A percentile compares a stretch with the other conserved stretches of the same genome.
Conservation (phyloP, 2,329 filamentous ascomycete genomes). For the Rhinocladiella mackenziei region DNA sequence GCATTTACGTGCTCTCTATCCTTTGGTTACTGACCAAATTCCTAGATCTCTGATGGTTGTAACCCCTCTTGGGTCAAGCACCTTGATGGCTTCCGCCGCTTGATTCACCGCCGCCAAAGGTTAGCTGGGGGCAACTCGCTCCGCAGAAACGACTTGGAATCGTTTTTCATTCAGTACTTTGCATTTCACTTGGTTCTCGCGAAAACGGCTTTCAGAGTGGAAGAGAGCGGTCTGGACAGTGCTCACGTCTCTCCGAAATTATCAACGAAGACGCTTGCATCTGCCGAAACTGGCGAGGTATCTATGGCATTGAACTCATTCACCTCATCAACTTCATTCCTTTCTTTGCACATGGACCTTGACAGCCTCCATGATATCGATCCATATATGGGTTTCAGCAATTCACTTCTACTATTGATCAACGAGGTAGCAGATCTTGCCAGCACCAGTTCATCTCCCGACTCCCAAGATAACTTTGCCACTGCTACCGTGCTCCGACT, state of each 20-base stretch:
- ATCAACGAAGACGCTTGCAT: too few relatives aligned
- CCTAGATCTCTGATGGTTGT: slow-evolving; percentile 31
- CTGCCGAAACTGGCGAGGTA: not conserved
- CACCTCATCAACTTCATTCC: slow-evolving; percentile 8
- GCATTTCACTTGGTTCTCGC: slow-evolving; percentile 33
- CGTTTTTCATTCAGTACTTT: slow-evolving; percentile 32
- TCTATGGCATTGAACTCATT: too few relatives aligned
- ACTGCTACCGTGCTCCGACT: not conserved
- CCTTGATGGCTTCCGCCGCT: slow-evolving; percentile 29
- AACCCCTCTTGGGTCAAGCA: slow-evolving; percentile 32
- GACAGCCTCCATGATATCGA: slow-evolving; percentile 28
- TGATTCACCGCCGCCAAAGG: slow-evolving; percentile 17
- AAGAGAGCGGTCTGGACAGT: too few relatives aligned
- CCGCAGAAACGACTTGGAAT: slow-evolving; percentile 25
- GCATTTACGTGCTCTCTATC: not conserved
- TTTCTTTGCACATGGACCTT: slow-evolving; percentile 16
- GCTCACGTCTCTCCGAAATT: too few relatives aligned
- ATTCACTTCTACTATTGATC: slow-evolving; percentile 29
- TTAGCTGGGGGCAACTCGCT: not conserved
- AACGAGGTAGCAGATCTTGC: slow-evolving; percentile 24
- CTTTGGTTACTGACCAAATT: not conserved
- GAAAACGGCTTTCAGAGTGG: slow-evolving; percentile 28
- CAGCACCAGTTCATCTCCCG: not conserved
- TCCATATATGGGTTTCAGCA: slow-evolving; percentile 31
- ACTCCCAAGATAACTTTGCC: too few relatives aligned